Evolutionary conservation across 768 basidiomycete genomes (phyloP), one percentile per base, ranked within the genome.

Genomic region (Tephrocybe sp.): DNA sequence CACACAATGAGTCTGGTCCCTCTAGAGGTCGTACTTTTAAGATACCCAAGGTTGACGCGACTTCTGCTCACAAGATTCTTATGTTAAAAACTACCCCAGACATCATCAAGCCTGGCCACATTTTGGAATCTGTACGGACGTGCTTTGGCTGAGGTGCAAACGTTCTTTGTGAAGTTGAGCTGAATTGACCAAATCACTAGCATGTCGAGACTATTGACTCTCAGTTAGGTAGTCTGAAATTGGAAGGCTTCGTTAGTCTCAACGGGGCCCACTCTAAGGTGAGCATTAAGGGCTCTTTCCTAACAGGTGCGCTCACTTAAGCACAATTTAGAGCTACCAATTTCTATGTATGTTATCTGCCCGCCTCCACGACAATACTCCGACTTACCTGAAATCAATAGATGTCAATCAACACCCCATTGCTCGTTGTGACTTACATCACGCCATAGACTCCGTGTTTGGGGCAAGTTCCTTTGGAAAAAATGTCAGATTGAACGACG

Each of bases 221-320:
- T 1, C 60, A 58, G 27, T 73, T 66, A n/a, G 84, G 71, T 8
- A 69, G 73, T 13, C 66, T 87, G 59, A 77, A 65, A 36, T 69
- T 92, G 7, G 73, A 85, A 49, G 96, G 96, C 0, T 98, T 98
- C 63, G 83, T 97, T 48, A 89, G 91, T 62, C 73, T 92, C 5
- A 78, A 81, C 15, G 90, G 91, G 7, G 79, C 86, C 19, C 68
- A 74, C 53, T 85, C 89, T 18, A 92, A 87, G 73, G 93, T 85
- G 32, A 46, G 63, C 51, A 9, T 42, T 34, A 18, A 18, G 9
- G 18, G 34, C 49, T 52, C 47, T 46, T 57, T 19, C 32, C 28
- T 51, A 56, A 52, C 49, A 41, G 21, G 13, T 26, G 2, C 18
- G 5, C 1, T 56, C 59, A 38, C 38, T 31, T n/a, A 37, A 22